A percentile compares a stretch with the other conserved stretches of the same genome.
Evolutionary conservation across 2,329 filamentous ascomycete genomes (phyloP).

Genomic region (Myotisia sp.): DNA sequence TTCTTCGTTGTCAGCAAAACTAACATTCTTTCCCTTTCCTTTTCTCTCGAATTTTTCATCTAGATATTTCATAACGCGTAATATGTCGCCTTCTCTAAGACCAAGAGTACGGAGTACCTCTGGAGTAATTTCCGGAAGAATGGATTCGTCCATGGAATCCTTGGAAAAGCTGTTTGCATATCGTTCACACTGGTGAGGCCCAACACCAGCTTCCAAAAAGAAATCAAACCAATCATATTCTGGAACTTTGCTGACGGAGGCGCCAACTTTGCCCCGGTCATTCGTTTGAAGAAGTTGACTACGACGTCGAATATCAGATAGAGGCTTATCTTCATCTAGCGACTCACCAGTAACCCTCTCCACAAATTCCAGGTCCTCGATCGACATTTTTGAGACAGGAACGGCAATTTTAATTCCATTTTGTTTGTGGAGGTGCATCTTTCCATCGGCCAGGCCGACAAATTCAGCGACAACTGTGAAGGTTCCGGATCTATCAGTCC

Average conservation of each 20-base stretch:
- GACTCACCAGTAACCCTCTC: conserved; percentile 77
- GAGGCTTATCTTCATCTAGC: conserved; percentile 78
- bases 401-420: conserved; percentile 98
- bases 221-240: conserved; percentile 99
- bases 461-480: conserved; percentile 98
- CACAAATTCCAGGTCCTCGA: conserved; percentile 88
- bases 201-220: conserved; percentile 83
- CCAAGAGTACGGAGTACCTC: conserved; percentile 72
- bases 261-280: conserved; percentile 27
- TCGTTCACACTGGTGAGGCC: conserved; percentile 82
- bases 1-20: conserved; percentile 37
- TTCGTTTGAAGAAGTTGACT: conserved; percentile 22
- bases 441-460: conserved; percentile 82
- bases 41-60: conserved; percentile 65
- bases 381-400: conserved; percentile 86
- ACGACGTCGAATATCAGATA: conserved; percentile 60
- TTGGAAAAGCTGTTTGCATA: conserved; percentile 79
- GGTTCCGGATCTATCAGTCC: conserved; percentile 88
- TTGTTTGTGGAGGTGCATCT: conserved; percentile 93
- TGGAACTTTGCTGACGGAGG: conserved; percentile 27
- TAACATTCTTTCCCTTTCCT: conserved; percentile 40
- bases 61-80: conserved; percentile 82
- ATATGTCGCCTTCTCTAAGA: conserved; percentile 89
- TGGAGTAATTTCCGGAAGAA: conserved; percentile 77
- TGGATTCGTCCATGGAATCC: conserved; percentile 92